Base-by-base conservation (phyloP, 768 basidiomycete species). In the Candolleomyces aberdarensis region DNA sequence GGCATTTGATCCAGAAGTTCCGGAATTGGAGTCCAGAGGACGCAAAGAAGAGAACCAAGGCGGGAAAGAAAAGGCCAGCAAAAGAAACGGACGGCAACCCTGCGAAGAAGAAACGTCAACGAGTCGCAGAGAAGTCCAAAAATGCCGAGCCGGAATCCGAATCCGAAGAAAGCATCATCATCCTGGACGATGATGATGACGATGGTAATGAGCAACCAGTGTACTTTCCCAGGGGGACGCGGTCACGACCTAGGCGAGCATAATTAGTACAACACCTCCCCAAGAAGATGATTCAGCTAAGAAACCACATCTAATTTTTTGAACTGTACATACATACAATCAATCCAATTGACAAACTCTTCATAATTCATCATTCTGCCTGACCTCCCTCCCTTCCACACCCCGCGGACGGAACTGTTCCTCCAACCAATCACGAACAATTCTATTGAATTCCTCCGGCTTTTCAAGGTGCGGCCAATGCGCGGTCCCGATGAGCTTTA, bases 401-500 rank as follows among this genome's bases (percentile, higher is more conserved):
- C 8, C 17, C 8, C 15, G 17, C 19, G 44, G 15, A 17, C 17
- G 44, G 44, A 46, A 46, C 5, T 17, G 44, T 5, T 58, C 32
- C 5, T 66, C 62, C 48, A 91, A 74, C 87, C 88, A 90, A 40
- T 76, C 68, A 17, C 76, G 75, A 57, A 87, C 72, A 50, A 81
- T 71, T 0, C 59, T 51, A 63, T 90, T 91, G 68, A 86, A 81
- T 47, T 72, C 71, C 1, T 71, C 58, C 0, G 87, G 83, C 61
- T 78, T 69, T 68, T 91, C 89, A 19, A 90, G 72, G 41, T 89
- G 89, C 8, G 81, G 75, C 88, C 89, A 90, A 68, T 91, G 89
- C 5, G 84, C 80, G 0, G 83, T 83, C 47, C 32, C 53, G 26
- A 54, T 46, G 26, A 82, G 80, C 70, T 79, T 67, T 2, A 74